Percentiles rank a stretch among this genome's conserved stretches.
phyloP scores from a whole-genome alignment of 306 rosid genomes.

The Psophocarpus tetragonolobus region DNA sequence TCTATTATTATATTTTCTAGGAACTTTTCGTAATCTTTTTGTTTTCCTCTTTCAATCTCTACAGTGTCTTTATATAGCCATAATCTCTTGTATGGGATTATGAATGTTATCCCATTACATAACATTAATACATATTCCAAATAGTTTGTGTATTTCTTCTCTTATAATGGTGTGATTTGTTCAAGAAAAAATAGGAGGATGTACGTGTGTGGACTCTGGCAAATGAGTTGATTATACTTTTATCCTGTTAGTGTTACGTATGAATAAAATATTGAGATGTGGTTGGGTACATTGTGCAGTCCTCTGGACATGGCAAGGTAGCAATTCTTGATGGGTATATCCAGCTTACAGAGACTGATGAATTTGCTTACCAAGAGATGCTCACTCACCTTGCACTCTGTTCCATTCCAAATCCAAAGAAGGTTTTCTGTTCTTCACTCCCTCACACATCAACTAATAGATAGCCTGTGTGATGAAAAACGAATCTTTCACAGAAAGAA shows the following conservation, averaged over 20 bases:
- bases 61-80: neutral
- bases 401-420: constrained; percentile 42
- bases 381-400: constrained; percentile 54
- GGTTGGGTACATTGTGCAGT: constrained; percentile 27
- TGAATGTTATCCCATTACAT: neutral
- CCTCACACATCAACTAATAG: neutral
- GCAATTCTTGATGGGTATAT: constrained; percentile 49
- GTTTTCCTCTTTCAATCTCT: neutral
- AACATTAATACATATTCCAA: neutral
- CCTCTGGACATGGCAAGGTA: constrained; percentile 45
- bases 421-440: constrained; percentile 15
- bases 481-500: neutral
- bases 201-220: neutral
- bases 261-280: neutral
- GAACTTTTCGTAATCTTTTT: neutral
- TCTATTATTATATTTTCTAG: no score
- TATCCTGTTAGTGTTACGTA: neutral
- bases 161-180: neutral
- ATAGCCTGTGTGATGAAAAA: neutral
- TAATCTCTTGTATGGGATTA: neutral
- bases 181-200: neutral
- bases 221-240: neutral
- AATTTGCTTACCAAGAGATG: constrained; percentile 61
- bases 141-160: neutral
- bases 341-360: constrained; percentile 53